These are phyloP conservation scores for Linnemannia hyalina DNA, from an alignment of 192 early-diverging fungal species.

Conservation along the genomic window DNA sequence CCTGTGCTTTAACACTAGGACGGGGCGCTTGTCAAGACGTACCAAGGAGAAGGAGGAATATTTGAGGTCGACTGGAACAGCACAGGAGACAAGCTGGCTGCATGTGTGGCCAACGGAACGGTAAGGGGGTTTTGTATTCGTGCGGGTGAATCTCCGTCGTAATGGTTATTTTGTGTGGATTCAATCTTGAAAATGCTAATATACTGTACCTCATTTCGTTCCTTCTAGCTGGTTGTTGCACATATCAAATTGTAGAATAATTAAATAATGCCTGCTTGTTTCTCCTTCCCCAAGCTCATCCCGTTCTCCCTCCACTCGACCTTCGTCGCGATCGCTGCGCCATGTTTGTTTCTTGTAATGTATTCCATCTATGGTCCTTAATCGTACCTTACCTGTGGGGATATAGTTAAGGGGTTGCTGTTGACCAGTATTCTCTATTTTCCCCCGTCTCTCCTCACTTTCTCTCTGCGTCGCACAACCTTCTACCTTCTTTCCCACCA, in stretches of 20 bases:
- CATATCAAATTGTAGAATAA: slow-evolving; percentile 39
- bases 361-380: too few species aligned
- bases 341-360: too few species aligned
- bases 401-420: too few species aligned
- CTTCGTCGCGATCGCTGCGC: too few species aligned
- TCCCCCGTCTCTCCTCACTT: too few species aligned
- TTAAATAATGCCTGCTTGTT: background rate
- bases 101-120: slow-evolving; percentile 69
- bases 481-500: too few species aligned
- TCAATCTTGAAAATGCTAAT: background rate
- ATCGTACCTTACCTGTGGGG: too few species aligned
- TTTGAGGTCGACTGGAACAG: slow-evolving; percentile 73
- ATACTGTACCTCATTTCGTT: background rate
- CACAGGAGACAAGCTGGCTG: slow-evolving; percentile 67
- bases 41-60: slow-evolving; percentile 68
- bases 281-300: too few species aligned
- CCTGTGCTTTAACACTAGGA: slow-evolving; percentile 33
- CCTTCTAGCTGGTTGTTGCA: slow-evolving; percentile 40
- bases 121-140: slow-evolving; percentile 15
- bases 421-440: too few species aligned
- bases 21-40: slow-evolving; percentile 65
- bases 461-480: too few species aligned
- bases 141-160: background rate
- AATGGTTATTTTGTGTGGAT: background rate
- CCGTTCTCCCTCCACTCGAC: too few species aligned